Conservation (phyloP, 1,139 yeast species). For the Saccharomyces hybrid region DNA sequence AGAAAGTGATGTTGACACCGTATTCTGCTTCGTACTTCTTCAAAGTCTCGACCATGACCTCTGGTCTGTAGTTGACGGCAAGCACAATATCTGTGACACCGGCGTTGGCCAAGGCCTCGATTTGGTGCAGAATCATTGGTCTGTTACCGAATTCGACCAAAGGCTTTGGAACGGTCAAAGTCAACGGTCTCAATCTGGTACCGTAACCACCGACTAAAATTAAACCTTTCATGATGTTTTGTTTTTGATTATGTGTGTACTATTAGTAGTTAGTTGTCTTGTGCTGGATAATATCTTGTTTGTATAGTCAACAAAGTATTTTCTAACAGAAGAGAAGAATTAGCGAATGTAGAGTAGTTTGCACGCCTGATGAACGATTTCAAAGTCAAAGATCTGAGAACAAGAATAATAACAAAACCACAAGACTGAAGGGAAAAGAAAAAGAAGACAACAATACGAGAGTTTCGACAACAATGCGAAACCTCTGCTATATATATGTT, state of each 20-base stretch:
- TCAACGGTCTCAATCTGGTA: constrained; percentile 98
- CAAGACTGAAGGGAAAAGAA: neutral
- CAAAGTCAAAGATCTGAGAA: constrained; percentile 9
- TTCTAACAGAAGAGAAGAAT: neutral
- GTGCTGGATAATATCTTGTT: neutral
- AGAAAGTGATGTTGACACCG: constrained; percentile 92
- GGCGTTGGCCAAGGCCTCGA: constrained; percentile 95
- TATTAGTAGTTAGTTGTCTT: neutral
- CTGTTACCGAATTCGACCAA: constrained; percentile 97
- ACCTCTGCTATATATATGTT: constrained; percentile 1
- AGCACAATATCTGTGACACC: constrained; percentile 98
- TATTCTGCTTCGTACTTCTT: constrained; percentile 90
- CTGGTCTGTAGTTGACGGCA: constrained; percentile 99
- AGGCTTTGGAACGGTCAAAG: constrained; percentile 96
- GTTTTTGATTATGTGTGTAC: constrained; percentile 27
- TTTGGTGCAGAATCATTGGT: constrained; percentile 95
- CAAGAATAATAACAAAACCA: neutral
- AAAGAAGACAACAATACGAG: neutral
- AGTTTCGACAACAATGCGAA: neutral
- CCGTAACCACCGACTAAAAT: constrained; percentile 99
- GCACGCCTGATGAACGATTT: neutral
- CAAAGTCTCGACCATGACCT: constrained; percentile 94
- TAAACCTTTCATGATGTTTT: constrained; percentile 68
- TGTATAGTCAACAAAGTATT: neutral
- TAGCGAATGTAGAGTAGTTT: constrained; percentile 1